These are phyloP conservation scores for Myrmaecium sp. DNA, from an alignment of 2,329 filamentous ascomycete species.

Conservation along the genomic window DNA sequence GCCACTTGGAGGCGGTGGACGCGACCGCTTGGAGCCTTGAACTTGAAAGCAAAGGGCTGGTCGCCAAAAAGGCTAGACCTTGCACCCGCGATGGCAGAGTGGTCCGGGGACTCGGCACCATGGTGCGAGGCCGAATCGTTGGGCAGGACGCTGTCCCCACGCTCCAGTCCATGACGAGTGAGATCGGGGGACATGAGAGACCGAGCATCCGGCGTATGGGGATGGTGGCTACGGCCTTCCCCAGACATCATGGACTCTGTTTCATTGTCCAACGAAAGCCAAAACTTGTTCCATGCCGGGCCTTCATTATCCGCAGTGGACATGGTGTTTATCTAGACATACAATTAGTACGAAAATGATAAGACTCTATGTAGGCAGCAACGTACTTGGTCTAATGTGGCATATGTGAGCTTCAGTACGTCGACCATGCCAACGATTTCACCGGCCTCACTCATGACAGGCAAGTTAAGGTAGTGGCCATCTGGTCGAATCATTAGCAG, in stretches of 20 bases:
- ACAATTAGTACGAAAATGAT: no score
- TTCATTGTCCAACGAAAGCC: conserved; percentile 88
- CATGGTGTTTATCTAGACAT: conserved; percentile 65
- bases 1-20: conserved; percentile 82
- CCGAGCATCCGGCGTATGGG: conserved; percentile 48
- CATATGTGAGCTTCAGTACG: conserved; percentile 94
- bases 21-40: conserved; percentile 89
- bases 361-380: no score
- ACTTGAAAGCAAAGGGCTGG: conserved; percentile 89
- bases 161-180: conserved; percentile 41
- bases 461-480: conserved; percentile 93
- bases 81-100: conserved; percentile 44
- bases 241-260: conserved; percentile 94
- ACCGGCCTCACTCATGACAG: conserved; percentile 92
- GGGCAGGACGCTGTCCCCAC: conserved; percentile 72
- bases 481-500: conserved; percentile 37
- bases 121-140: conserved; percentile 90
- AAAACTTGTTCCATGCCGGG: conserved; percentile 99
- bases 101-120: conserved; percentile 61
- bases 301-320: conserved; percentile 75
- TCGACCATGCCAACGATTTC: conserved; percentile 99
- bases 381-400: conserved; percentile 80
- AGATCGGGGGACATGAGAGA: conserved; percentile 72
- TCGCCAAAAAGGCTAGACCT: conserved; percentile 41
- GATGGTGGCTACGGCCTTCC: conserved; percentile 58